These are phyloP conservation scores for Penicillium bovifimosum DNA, from an alignment of 495 filamentous ascomycete species.

Conservation along the genomic window DNA sequence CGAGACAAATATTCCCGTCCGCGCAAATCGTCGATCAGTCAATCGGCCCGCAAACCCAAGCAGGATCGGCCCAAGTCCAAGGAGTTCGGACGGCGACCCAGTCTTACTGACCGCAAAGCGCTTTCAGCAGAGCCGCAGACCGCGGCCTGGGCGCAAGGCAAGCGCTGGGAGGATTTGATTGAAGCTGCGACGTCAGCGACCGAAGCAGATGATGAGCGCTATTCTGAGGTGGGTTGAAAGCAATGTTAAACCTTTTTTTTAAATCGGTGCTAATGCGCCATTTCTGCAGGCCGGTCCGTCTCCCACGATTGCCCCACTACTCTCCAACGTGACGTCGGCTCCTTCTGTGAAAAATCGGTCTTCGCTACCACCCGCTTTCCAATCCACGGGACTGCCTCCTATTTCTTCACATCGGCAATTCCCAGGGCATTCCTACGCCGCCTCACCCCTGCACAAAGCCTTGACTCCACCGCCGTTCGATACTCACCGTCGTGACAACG, in stretches of 20 bases:
- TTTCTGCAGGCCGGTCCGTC: constrained; percentile 54
- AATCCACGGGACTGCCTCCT: constrained; percentile 33
- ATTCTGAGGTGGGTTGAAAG: constrained; percentile 47
- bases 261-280: not conserved
- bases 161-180: constrained; percentile 90
- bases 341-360: constrained; percentile 54
- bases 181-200: constrained; percentile 87
- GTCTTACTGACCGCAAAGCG: constrained; percentile 72
- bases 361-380: constrained; percentile 67
- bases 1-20: constrained; percentile 59
- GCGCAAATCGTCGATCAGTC: constrained; percentile 78
- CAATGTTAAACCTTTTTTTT: not conserved
- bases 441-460: constrained; percentile 79
- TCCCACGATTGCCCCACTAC: constrained; percentile 48
- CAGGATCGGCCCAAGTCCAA: constrained; percentile 75
- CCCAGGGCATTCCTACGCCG: constrained; percentile 70
- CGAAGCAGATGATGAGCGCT: constrained; percentile 78
- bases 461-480: constrained; percentile 76
- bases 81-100: constrained; percentile 58
- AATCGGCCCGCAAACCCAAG: constrained; percentile 63
- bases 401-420: constrained; percentile 43
- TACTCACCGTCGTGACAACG: constrained; percentile 49
- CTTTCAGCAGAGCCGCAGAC: constrained; percentile 74
- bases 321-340: constrained; percentile 40
- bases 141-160: constrained; percentile 67